Evolutionary conservation across 805 yeast genomes (phyloP), one percentile per base, ranked within the genome.

Genomic region (Pichia pseudocactophila): DNA sequence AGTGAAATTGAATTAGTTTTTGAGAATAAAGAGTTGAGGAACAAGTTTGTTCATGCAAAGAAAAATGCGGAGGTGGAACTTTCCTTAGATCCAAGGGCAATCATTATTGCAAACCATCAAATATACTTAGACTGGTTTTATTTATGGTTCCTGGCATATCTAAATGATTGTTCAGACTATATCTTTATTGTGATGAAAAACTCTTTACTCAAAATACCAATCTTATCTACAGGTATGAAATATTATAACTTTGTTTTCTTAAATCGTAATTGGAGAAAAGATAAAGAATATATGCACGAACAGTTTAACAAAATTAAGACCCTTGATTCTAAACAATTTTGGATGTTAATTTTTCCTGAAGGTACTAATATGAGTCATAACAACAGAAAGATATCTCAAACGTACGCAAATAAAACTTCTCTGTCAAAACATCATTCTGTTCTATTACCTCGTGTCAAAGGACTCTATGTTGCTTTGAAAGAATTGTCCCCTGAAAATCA

Each of bases 41-140:
- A 45, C 39, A 34, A 41, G 35, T 36, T 34, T 15, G 25, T 43
- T 8, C 34, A 44, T 2, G 37, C 42, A 4, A 25, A 37, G 1
- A 40, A 49, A n/a, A 36, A 44, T 13, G 51, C 47, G 11, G 30
- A 33, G 7, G 31, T 46, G 6, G 17, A 38, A 10, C 39, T 57
- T 15, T 48, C 43, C 4, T 45, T 63, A 7, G 59, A 58, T 32
- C 45, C 50, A 15, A 48, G 47, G 13, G 66, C 67, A 12, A 52
- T 90, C 2, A 58, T 82, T 36, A 80, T 89, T 30, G 76, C 92
- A n/a, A 90, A 90, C 57, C 97, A 90, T 61, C 97, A 89, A 63
- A 81, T 90, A 19, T 90, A 90, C 59, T 78, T 90, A 3, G 98
- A 90, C 59, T 90, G 98, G 98, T 70, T 83, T 10, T 88, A 76